These are phyloP conservation scores for Suillus hirtellus DNA, from an alignment of 768 basidiomycete species.

Conservation along the genomic window DNA sequence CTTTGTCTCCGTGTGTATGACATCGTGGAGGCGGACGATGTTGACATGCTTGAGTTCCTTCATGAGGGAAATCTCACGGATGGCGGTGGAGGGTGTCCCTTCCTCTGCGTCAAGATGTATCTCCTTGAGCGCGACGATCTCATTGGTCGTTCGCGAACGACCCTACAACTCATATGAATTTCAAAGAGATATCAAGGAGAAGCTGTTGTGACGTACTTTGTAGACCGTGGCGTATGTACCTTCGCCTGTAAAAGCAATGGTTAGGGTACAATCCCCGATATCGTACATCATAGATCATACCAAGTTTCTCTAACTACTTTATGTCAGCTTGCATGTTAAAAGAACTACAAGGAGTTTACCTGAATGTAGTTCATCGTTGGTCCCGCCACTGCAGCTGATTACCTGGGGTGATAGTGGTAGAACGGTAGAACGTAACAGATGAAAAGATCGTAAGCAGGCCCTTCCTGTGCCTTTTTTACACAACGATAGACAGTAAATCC, in stretches of 20 bases:
- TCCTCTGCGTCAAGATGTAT: constrained; percentile 99
- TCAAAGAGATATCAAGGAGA: constrained; percentile 4
- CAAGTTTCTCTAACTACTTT: constrained; percentile 86
- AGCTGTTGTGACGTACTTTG: constrained; percentile 58
- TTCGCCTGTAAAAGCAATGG: constrained; percentile 51
- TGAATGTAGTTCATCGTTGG: constrained; percentile 58
- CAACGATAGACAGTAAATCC: not conserved
- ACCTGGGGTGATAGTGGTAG: not conserved
- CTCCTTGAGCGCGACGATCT: constrained; percentile 97
- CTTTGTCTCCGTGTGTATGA: constrained; percentile 98
- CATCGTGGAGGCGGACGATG: constrained; percentile 96
- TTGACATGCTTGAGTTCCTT: constrained; percentile 99
- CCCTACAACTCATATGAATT: constrained; percentile 52
- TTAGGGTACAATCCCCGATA: not conserved
- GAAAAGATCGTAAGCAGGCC: not conserved
- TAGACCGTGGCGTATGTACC: constrained; percentile 97
- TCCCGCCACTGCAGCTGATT: constrained; percentile 7
- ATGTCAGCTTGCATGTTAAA: constrained; percentile 5
- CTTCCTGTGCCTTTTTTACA: not conserved
- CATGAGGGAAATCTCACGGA: constrained; percentile 98
- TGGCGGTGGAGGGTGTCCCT: constrained; percentile 97
- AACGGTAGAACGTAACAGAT: not conserved
- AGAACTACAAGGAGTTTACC: constrained; percentile 32
- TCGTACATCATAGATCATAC: constrained; percentile 28
- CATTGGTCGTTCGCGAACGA: constrained; percentile 95